A percentile compares a stretch with the other conserved stretches of the same genome.
Evolutionary conservation across 768 basidiomycete genomes (phyloP).

Genomic region (Macrolepiota albuminosa): DNA sequence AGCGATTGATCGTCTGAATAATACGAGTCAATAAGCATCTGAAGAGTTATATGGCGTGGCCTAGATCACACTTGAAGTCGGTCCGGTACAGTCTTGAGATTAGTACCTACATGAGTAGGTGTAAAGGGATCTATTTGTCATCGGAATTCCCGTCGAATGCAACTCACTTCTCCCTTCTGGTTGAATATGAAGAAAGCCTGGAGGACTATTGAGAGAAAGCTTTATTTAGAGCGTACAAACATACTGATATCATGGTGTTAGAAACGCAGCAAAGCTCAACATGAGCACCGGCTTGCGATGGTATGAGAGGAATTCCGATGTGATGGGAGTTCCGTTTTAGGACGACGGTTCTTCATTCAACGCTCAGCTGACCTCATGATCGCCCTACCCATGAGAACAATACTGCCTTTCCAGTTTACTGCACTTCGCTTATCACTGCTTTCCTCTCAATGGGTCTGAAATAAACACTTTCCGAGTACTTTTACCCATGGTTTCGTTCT

Average conservation of each 20-base stretch:
- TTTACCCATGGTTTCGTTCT: background rate
- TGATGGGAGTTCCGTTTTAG: constrained; percentile 10
- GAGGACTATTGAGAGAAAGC: background rate
- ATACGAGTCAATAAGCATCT: background rate
- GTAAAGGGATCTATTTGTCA: constrained; percentile 3
- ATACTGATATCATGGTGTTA: constrained; percentile 27
- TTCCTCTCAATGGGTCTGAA: background rate
- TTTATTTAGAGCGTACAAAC: background rate
- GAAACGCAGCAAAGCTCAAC: background rate
- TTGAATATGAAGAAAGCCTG: constrained; percentile 99
- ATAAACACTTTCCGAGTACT: constrained; percentile 4
- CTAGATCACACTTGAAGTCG: constrained; percentile 83
- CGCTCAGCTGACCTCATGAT: background rate
- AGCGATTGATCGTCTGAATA: constrained; percentile 82
- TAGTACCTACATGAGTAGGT: constrained; percentile 57
- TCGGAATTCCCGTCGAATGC: constrained; percentile 1
- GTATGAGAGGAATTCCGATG: background rate
- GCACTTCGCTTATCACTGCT: background rate
- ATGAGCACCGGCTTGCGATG: constrained; percentile 5
- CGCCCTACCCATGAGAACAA: background rate
- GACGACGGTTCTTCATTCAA: background rate
- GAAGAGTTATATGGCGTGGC: background rate
- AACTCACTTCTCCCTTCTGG: constrained; percentile 92
- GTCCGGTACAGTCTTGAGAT: constrained; percentile 95
- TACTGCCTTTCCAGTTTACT: background rate